Conservation (phyloP, 257 asterid species). For the Linaria vulgaris region DNA sequence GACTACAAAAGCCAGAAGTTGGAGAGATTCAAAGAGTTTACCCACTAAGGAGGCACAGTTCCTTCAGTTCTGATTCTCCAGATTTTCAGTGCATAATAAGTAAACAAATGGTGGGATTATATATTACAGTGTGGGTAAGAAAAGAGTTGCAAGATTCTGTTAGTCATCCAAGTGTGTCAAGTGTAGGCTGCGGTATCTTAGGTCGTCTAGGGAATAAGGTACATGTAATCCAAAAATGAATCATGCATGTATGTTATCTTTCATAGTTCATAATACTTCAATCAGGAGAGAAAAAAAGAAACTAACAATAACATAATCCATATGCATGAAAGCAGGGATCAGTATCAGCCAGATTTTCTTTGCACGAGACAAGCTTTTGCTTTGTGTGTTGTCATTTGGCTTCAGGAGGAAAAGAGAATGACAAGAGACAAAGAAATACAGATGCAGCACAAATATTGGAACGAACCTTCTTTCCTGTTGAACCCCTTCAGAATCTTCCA, state of each 20-base stretch:
- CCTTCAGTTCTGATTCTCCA: constrained; percentile 31
- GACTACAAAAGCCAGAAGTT: constrained; percentile 37
- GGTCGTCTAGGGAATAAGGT: constrained; percentile 68
- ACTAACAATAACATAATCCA: constrained; percentile 7
- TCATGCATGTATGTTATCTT: background rate
- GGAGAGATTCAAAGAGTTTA: constrained; percentile 48
- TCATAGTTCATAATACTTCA: background rate
- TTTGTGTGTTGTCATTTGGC: constrained; percentile 41
- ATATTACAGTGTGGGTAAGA: constrained; percentile 53
- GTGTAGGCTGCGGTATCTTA: constrained; percentile 59
- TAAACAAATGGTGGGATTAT: constrained; percentile 63
- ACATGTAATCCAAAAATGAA: constrained; percentile 17
- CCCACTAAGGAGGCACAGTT: constrained; percentile 33
- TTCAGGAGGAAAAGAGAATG: constrained; percentile 41
- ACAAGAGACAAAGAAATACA: constrained; percentile 52
- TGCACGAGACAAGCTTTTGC: constrained; percentile 37
- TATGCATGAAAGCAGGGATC: constrained; percentile 29
- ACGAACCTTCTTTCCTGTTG: constrained; percentile 47
- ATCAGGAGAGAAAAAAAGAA: constrained; percentile 7
- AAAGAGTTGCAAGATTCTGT: constrained; percentile 38
- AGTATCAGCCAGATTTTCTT: constrained; percentile 35
- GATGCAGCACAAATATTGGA: constrained; percentile 48
- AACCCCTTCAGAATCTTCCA: constrained; percentile 41
- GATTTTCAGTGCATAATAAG: constrained; percentile 51
- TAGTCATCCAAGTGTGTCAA: constrained; percentile 42